These are phyloP conservation scores for Biscogniauxia sp. DNA, from an alignment of 2,329 filamentous ascomycete genomes.

Conservation along the genomic window DNA sequence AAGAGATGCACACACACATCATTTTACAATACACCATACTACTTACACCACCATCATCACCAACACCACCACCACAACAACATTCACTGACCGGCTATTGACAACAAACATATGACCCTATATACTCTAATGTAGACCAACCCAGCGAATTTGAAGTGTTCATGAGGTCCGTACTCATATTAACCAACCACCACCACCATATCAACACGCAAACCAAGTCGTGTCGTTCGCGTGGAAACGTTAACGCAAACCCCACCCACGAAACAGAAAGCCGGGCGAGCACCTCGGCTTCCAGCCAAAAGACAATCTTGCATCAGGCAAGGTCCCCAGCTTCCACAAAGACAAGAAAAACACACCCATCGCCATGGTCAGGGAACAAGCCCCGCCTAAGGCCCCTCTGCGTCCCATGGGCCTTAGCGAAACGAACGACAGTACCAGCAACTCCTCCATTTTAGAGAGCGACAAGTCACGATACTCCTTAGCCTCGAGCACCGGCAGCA, in stretches of 20 bases:
- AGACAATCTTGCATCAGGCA: slow-evolving; percentile 29
- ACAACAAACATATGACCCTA: no score
- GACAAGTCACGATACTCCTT: slow-evolving; percentile 10
- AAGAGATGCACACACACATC: slow-evolving; percentile 2
- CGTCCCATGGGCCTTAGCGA: slow-evolving; percentile 37
- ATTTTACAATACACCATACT: neutral
- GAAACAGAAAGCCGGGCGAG: slow-evolving; percentile 31
- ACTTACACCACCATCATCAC: no score
- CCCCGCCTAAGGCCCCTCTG: slow-evolving; percentile 42
- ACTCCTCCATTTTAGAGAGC: slow-evolving; percentile 4
- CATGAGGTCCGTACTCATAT: slow-evolving; percentile 15
- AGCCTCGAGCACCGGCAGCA: slow-evolving; percentile 2
- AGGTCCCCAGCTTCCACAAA: slow-evolving; percentile 20
- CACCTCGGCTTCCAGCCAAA: slow-evolving; percentile 32
- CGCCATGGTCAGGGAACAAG: slow-evolving; percentile 48
- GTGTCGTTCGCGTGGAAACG: no score
- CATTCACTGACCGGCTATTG: no score
- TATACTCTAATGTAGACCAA: no score
- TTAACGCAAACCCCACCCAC: no score
- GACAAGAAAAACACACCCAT: slow-evolving; percentile 10
- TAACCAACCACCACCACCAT: no score
- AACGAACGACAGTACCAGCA: slow-evolving; percentile 15
- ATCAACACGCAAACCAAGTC: no score
- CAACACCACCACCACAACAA: no score
- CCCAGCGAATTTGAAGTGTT: neutral